Conservation (phyloP, 805 yeast genomes). For the Cyberlindnera samutprakarnensis region DNA sequence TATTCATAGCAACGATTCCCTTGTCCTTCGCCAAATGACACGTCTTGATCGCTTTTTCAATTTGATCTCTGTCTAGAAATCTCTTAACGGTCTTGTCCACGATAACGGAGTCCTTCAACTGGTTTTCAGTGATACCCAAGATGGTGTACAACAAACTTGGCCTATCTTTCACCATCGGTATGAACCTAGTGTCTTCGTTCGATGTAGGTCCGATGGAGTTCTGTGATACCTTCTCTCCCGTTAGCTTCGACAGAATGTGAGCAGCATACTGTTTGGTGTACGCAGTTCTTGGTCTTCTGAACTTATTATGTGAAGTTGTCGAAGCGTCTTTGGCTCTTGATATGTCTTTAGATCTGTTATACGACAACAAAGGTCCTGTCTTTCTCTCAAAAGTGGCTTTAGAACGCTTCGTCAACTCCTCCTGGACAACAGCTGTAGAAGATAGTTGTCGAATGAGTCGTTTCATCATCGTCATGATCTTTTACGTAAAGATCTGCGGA, state of each 20-base stretch:
- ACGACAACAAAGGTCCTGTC: no score
- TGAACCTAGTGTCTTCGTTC: constrained; percentile 25
- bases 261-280: constrained; percentile 21
- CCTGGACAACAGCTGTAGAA: no score
- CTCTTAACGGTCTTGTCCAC: constrained; percentile 47
- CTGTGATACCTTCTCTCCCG: constrained; percentile 18
- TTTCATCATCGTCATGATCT: no score
- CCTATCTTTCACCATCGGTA: constrained; percentile 33
- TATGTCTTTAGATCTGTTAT: no score
- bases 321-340: no score
- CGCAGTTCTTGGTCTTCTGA: constrained; percentile 6
- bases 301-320: no score
- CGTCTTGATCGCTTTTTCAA: constrained; percentile 46
- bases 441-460: neutral
- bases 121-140: constrained; percentile 52
- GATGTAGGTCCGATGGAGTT: constrained; percentile 29
- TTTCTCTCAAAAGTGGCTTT: no score
- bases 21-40: constrained; percentile 37
- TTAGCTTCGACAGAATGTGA: constrained; percentile 11
- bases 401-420: no score
- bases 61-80: constrained; percentile 41
- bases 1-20: constrained; percentile 58
- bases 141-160: constrained; percentile 37
- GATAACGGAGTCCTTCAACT: constrained; percentile 48
- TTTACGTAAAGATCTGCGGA: no score